Evolutionary conservation across 371 early-diverging fungal species (phyloP).

Genomic region (Mucor ambiguus): DNA sequence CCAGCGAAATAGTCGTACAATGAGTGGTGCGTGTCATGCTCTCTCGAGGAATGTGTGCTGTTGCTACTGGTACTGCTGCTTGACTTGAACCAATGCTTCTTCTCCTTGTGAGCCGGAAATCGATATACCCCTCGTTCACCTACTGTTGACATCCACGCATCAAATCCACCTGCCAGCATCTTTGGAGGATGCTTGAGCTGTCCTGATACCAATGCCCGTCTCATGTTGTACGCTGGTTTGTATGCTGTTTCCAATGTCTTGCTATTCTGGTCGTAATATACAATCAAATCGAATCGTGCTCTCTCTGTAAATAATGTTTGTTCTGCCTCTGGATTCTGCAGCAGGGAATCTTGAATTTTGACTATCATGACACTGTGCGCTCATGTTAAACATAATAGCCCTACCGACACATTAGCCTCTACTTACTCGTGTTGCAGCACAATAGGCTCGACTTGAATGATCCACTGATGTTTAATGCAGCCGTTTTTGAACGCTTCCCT

Average conservation of each 20-base stretch:
- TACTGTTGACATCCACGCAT: slow-evolving; percentile 61
- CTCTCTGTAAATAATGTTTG: slow-evolving; percentile 61
- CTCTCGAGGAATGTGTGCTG: not conserved
- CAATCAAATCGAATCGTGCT: slow-evolving; percentile 65
- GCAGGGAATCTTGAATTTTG: slow-evolving; percentile 8
- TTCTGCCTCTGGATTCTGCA: slow-evolving; percentile 46
- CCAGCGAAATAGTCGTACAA: slow-evolving; percentile 31
- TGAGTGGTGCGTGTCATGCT: slow-evolving; percentile 21
- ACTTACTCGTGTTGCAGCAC: slow-evolving; percentile 55
- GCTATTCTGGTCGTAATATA: slow-evolving; percentile 65
- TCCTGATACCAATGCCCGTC: slow-evolving; percentile 21
- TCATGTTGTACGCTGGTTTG: slow-evolving; percentile 40
- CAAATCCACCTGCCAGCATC: slow-evolving; percentile 75
- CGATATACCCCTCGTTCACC: slow-evolving; percentile 45
- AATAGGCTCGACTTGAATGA: slow-evolving; percentile 80
- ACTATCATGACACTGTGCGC: not conserved
- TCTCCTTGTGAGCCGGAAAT: slow-evolving; percentile 13
- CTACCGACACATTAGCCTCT: not conserved
- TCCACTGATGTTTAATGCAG: slow-evolving; percentile 64
- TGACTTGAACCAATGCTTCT: slow-evolving; percentile 13
- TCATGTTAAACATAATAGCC: too few relatives aligned
- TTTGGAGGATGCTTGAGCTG: slow-evolving; percentile 54
- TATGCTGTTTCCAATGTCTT: slow-evolving; percentile 13
- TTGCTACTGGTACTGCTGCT: not conserved
- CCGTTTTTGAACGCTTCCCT: slow-evolving; percentile 65